These are phyloP conservation scores for Sphaerostilbella broomeana DNA, from an alignment of 2,329 filamentous ascomycete genomes.

Conservation along the genomic window DNA sequence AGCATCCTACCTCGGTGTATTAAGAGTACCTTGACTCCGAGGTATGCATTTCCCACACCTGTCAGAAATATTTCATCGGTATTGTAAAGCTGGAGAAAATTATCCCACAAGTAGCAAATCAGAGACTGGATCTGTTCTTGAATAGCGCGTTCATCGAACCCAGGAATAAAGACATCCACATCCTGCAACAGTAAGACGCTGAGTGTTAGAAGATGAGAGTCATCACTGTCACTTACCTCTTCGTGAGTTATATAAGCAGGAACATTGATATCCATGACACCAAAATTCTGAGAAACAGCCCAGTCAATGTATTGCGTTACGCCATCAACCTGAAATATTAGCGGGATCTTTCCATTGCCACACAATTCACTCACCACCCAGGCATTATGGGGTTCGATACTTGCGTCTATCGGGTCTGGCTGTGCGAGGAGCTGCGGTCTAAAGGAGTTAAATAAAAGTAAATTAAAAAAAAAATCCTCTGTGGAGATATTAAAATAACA, in stretches of 20 bases:
- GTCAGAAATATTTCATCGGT: constrained; percentile 74
- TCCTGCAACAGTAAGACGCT: constrained; percentile 30
- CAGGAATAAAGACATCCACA: constrained; percentile 40
- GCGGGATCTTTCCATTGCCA: constrained; percentile 3
- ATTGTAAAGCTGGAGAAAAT: constrained; percentile 77
- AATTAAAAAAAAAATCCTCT: too few relatives aligned
- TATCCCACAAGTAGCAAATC: constrained; percentile 89
- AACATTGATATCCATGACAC: constrained; percentile 86
- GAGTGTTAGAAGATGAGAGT: background rate
- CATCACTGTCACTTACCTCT: constrained; percentile 37
- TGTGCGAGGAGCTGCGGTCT: constrained; percentile 64
- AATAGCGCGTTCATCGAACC: constrained; percentile 39
- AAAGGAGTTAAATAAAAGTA: background rate
- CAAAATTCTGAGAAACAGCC: constrained; percentile 70
- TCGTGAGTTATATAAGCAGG: constrained; percentile 66
- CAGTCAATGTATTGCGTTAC: constrained; percentile 77
- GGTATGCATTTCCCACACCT: constrained; percentile 83
- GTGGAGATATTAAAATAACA: constrained; percentile 34
- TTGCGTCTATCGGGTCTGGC: constrained; percentile 62
- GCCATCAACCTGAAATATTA: constrained; percentile 62
- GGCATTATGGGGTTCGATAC: constrained; percentile 73
- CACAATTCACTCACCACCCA: constrained; percentile 76
- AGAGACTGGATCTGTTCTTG: constrained; percentile 63
- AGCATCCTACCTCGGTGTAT: constrained; percentile 61
- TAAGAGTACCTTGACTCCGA: constrained; percentile 74